A percentile compares a stretch with the other conserved stretches of the same genome.
These are phyloP conservation scores for Cochliopodium minus DNA, from an alignment of 208 protist genomes.

Conservation along the genomic window DNA sequence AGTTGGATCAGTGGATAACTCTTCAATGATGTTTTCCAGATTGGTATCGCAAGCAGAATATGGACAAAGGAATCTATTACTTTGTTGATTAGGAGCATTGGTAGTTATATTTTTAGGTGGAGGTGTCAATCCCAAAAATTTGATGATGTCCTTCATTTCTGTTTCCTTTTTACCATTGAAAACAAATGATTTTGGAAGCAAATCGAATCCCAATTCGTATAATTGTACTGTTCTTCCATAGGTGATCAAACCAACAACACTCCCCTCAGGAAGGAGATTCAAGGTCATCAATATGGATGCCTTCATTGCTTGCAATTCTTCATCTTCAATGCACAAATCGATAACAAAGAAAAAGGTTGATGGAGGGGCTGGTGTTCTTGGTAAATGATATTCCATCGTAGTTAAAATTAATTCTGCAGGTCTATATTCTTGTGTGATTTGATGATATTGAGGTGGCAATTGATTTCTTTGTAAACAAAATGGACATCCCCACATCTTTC, in stretches of 20 bases:
- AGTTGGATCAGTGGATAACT: constrained; percentile 78
- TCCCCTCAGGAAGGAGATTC: constrained; percentile 67
- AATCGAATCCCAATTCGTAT: constrained; percentile 45
- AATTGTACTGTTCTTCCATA: constrained; percentile 81
- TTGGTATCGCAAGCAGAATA: constrained; percentile 36
- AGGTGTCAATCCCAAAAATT: not conserved
- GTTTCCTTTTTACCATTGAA: constrained; percentile 40
- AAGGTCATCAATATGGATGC: constrained; percentile 70
- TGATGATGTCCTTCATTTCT: constrained; percentile 9
- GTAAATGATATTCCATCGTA: constrained; percentile 73
- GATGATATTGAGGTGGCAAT: constrained; percentile 76
- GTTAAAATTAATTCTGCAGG: constrained; percentile 72
- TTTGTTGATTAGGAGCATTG: not conserved
- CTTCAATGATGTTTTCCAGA: constrained; percentile 71
- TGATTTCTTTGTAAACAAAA: constrained; percentile 74
- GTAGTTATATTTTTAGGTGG: not conserved
- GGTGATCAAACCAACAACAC: constrained; percentile 83
- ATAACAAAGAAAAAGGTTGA: constrained; percentile 82
- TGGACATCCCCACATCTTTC: constrained; percentile 67
- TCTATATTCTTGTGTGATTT: constrained; percentile 61
- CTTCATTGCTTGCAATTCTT: constrained; percentile 70
- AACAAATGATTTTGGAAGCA: constrained; percentile 37
- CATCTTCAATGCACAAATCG: constrained; percentile 81
- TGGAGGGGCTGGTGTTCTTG: constrained; percentile 6
- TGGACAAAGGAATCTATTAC: constrained; percentile 47